Evolutionary conservation across 495 filamentous ascomycete species (phyloP).

Genomic region (Evansstolkia leycettana): DNA sequence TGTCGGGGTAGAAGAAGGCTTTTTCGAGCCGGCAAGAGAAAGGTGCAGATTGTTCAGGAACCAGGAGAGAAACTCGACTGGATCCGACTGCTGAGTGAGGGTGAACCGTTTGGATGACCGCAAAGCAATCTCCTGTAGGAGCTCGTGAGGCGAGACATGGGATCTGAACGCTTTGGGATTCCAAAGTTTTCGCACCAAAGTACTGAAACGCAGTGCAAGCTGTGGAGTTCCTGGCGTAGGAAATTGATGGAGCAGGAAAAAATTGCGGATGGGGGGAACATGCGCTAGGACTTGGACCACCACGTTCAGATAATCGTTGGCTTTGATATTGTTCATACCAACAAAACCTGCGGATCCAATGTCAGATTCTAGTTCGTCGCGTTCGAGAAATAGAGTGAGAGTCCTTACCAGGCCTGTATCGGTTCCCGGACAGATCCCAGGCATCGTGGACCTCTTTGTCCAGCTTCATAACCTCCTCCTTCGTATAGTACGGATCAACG

Average conservation of each 20-base stretch:
- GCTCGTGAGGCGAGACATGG: slow-evolving; percentile 94
- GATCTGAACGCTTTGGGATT: slow-evolving; percentile 94
- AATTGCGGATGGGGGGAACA: slow-evolving; percentile 82
- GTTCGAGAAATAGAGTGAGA: neutral
- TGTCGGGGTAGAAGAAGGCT: slow-evolving; percentile 49
- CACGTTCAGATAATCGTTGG: slow-evolving; percentile 97
- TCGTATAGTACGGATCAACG: slow-evolving; percentile 78
- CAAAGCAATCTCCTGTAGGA: slow-evolving; percentile 87
- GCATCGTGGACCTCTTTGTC: slow-evolving; percentile 65
- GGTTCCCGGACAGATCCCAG: slow-evolving; percentile 67
- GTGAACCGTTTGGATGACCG: slow-evolving; percentile 87
- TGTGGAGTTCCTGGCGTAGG: slow-evolving; percentile 36
- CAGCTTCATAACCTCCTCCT: slow-evolving; percentile 63
- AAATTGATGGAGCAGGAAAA: slow-evolving; percentile 67
- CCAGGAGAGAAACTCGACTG: slow-evolving; percentile 93
- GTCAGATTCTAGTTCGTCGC: neutral
- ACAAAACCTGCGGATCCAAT: slow-evolving; percentile 54
- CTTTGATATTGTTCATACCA: slow-evolving; percentile 99
- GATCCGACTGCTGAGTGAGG: slow-evolving; percentile 83
- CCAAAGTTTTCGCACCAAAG: slow-evolving; percentile 94
- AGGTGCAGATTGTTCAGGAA: slow-evolving; percentile 93
- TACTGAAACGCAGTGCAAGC: slow-evolving; percentile 67
- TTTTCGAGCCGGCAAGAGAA: slow-evolving; percentile 79
- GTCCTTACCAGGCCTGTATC: slow-evolving; percentile 64
- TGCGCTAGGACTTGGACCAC: slow-evolving; percentile 90